Evolutionary conservation across 1,284 basidiomycete species (phyloP).

Genomic region (Taiwanofungus camphoratus): DNA sequence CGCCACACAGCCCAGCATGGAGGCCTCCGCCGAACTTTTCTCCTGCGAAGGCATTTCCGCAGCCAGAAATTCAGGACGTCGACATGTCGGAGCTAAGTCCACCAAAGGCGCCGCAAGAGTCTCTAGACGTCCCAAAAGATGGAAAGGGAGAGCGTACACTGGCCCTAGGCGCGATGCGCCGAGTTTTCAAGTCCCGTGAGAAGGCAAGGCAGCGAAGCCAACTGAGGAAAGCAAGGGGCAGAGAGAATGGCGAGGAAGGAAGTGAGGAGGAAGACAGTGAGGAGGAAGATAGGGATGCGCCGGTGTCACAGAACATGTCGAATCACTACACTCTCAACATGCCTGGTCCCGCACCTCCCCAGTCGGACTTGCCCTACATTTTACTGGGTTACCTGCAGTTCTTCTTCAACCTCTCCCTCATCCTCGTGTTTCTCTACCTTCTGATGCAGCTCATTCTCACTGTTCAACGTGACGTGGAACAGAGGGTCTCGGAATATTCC

Average conservation of each 20-base stretch:
- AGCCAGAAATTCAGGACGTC: conserved; percentile 56
- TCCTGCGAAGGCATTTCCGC: conserved; percentile 53
- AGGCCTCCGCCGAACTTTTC: conserved; percentile 54
- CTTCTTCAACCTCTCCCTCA: conserved; percentile 88
- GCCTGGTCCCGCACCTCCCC: conserved; percentile 48
- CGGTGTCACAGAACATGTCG: conserved; percentile 51
- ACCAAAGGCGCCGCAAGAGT: conserved; percentile 26
- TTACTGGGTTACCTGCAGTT: conserved; percentile 89
- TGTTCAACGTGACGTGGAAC: conserved; percentile 85
- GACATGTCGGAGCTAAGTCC: conserved; percentile 71
- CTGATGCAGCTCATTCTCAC: conserved; percentile 83
- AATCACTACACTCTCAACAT: conserved; percentile 81
- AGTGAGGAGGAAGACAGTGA: conserved; percentile 30
- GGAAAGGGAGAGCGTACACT: conserved; percentile 38
- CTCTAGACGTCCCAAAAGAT: conserved; percentile 11
- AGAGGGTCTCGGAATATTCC: conserved; percentile 85
- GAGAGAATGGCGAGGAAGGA: conserved; percentile 33
- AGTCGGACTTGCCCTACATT: conserved; percentile 64
- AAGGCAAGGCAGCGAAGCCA: conserved; percentile 34
- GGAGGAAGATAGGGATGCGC: conserved; percentile 20
- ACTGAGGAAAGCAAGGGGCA: conserved; percentile 21
- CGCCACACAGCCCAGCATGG: conserved; percentile 51
- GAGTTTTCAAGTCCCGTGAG: conserved; percentile 63
- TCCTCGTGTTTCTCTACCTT: conserved; percentile 82
- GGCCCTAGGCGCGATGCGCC: conserved; percentile 63